Evolutionary conservation across 805 yeast species (phyloP).

Genomic region (Cyberlindnera subsufficiens): DNA sequence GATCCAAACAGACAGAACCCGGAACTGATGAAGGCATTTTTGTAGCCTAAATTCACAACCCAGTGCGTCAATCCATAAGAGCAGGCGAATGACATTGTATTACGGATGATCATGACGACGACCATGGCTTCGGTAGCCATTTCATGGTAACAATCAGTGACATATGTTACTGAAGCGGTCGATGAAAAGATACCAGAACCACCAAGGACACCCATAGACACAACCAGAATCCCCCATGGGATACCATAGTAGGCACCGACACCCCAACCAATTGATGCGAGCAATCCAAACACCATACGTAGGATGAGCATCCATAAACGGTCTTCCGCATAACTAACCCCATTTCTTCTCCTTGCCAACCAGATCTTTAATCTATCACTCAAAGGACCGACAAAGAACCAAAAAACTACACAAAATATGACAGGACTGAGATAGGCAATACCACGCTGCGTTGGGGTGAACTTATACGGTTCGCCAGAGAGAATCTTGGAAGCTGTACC

Average conservation of each 20-base stretch:
- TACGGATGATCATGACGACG: conserved; percentile 50
- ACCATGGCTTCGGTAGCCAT: conserved; percentile 50
- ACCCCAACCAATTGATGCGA: conserved; percentile 58
- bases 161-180: conserved; percentile 45
- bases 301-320: conserved; percentile 45
- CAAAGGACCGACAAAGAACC: conserved; percentile 41
- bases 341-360: conserved; percentile 42
- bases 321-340: conserved; percentile 51
- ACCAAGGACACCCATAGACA: conserved; percentile 52
- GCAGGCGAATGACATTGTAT: conserved; percentile 55
- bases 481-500: conserved; percentile 42
- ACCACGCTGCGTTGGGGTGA: conserved; percentile 41
- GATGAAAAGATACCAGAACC: conserved; percentile 51
- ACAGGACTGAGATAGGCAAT: conserved; percentile 48
- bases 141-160: conserved; percentile 53
- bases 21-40: conserved; percentile 52
- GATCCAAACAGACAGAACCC: conserved; percentile 43
- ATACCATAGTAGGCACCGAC: conserved; percentile 51
- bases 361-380: conserved; percentile 45
- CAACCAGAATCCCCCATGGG: conserved; percentile 50
- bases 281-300: conserved; percentile 45
- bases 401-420: conserved; percentile 38
- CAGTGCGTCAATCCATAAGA: conserved; percentile 60
- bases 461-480: conserved; percentile 43
- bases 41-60: conserved; percentile 45